Evolutionary conservation across 768 basidiomycete genomes (phyloP), one percentile per base, ranked within the genome.

Genomic region (Tricholoma saponaceum): DNA sequence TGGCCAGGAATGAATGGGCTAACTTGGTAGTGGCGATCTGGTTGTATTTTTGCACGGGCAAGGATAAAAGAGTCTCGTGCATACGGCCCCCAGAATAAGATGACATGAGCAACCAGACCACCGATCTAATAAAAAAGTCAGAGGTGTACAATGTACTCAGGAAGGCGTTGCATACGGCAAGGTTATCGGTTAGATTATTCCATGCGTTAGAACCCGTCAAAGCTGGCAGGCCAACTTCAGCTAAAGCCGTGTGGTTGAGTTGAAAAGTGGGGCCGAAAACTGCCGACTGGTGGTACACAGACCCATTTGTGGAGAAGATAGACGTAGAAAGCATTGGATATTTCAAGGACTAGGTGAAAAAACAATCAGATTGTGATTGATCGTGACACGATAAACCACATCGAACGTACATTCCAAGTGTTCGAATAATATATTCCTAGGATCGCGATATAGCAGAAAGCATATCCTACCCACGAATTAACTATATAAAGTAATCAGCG

Each of bases 301-400:
- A 78, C 14, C 85, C 84, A 60, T 85, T 80, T 1, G 73, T 64
- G 4, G 77, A 74, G 66, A 84, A 85, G 6, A 86, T 76, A 0
- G 82, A 78, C 0, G 82, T 80, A 0, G 85, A 84, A 28, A 87
- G 68, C 78, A 87, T 83, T 0, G 84, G 85, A 63, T 83, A 83
- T 1, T 67, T 64, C 56, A 75, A 69, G 2, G 83, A 81, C 83
- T 84, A 39, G n/a, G 28, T 1, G 49, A 55, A 28, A 22, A 56
- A 18, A 61, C 5, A n/a, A 5, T 41, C 23, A 20, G 44, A 16
- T 22, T 30, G 20, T 25, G 23, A 46, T 28, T 28, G 14, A 49
- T 18, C 6, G 16, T n/a, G 47, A 28, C 44, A 47, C 6, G 18
- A 4, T n/a, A 6, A 28, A 33, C 22, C 52, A 22, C 3, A 16